phyloP scores from a whole-genome alignment of 768 basidiomycete genomes.

The Omphalotus guepiniiformis region DNA sequence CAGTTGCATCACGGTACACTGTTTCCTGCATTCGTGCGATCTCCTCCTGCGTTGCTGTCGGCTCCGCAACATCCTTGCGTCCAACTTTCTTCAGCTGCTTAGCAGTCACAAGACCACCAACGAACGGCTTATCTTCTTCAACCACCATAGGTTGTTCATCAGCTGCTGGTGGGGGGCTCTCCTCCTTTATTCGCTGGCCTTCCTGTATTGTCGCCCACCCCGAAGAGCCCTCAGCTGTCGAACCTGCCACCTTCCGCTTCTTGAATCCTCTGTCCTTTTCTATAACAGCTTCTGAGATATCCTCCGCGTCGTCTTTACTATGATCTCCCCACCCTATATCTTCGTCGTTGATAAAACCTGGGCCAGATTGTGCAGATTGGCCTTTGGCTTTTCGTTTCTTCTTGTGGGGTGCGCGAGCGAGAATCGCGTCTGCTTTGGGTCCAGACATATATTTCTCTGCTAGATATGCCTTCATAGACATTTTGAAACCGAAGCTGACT shows the following conservation, averaged over 20 bases:
- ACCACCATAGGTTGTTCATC: slow-evolving; percentile 72
- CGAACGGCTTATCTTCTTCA: slow-evolving; percentile 39
- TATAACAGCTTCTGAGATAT: slow-evolving; percentile 59
- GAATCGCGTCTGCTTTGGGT: slow-evolving; percentile 92
- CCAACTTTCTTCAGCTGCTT: slow-evolving; percentile 67
- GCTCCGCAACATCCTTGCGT: slow-evolving; percentile 32
- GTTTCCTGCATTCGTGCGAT: slow-evolving; percentile 76
- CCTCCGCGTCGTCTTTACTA: slow-evolving; percentile 48
- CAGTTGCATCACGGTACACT: slow-evolving; percentile 87
- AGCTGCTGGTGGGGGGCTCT: slow-evolving; percentile 46
- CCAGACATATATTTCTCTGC: slow-evolving; percentile 96
- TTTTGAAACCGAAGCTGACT: slow-evolving; percentile 12
- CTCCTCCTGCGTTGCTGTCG: slow-evolving; percentile 44
- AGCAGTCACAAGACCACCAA: slow-evolving; percentile 76
- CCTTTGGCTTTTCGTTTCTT: slow-evolving; percentile 61
- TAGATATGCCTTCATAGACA: slow-evolving; percentile 71
- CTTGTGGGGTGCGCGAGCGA: slow-evolving; percentile 55
- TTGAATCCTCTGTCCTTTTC: slow-evolving; percentile 78
- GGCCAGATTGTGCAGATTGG: slow-evolving; percentile 16
- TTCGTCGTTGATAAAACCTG: slow-evolving; percentile 64
- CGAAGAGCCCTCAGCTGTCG: slow-evolving; percentile 34
- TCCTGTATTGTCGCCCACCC: slow-evolving; percentile 70
- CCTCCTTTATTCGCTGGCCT: slow-evolving; percentile 37
- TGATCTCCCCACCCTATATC: slow-evolving; percentile 66
- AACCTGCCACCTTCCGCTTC: slow-evolving; percentile 47